Conservation (phyloP, 2,329 filamentous ascomycete genomes). For the Zymoseptoria crescenta region DNA sequence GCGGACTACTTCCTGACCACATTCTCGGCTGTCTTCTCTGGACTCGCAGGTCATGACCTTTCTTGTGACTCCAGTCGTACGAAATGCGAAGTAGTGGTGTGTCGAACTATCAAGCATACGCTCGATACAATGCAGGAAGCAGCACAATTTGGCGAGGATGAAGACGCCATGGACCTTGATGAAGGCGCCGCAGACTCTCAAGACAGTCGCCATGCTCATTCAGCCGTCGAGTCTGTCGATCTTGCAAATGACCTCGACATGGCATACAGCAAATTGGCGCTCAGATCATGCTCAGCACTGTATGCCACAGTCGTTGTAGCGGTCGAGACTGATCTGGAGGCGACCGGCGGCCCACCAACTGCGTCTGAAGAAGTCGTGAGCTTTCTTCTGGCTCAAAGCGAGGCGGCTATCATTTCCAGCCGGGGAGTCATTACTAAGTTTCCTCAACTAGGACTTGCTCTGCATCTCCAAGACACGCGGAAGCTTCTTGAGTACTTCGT, state of each 20-base stretch:
- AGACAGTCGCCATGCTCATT: slow-evolving; percentile 38
- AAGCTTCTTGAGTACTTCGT: slow-evolving; percentile 42
- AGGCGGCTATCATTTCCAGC: slow-evolving; percentile 18
- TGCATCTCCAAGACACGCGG: slow-evolving; percentile 32
- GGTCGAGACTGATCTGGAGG: slow-evolving; percentile 1
- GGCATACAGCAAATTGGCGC: slow-evolving; percentile 12
- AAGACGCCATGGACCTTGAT: slow-evolving; percentile 61
- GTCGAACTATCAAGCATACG: slow-evolving; percentile 9
- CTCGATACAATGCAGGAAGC: slow-evolving; percentile 5
- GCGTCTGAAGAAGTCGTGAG: slow-evolving; percentile 16
- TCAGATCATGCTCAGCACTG: slow-evolving; percentile 17
- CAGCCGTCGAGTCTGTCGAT: slow-evolving; percentile 30
- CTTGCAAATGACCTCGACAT: slow-evolving; percentile 40
- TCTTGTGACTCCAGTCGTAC: background rate
- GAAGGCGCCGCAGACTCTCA: slow-evolving; percentile 53
- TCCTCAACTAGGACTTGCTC: slow-evolving; percentile 16
- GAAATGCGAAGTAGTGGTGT: slow-evolving; percentile 17
- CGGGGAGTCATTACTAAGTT: slow-evolving; percentile 19
- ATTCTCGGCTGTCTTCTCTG: slow-evolving; percentile 22
- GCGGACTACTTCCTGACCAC: slow-evolving; percentile 36
- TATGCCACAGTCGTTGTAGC: slow-evolving; percentile 15
- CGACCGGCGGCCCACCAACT: background rate
- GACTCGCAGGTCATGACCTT: slow-evolving; percentile 2
- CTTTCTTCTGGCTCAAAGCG: slow-evolving; percentile 18
- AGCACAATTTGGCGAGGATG: slow-evolving; percentile 35